A percentile compares a stretch with the other conserved stretches of the same genome.
These are phyloP conservation scores for Harringtonia lauricola DNA, from an alignment of 2,329 filamentous ascomycete genomes.

Conservation along the genomic window DNA sequence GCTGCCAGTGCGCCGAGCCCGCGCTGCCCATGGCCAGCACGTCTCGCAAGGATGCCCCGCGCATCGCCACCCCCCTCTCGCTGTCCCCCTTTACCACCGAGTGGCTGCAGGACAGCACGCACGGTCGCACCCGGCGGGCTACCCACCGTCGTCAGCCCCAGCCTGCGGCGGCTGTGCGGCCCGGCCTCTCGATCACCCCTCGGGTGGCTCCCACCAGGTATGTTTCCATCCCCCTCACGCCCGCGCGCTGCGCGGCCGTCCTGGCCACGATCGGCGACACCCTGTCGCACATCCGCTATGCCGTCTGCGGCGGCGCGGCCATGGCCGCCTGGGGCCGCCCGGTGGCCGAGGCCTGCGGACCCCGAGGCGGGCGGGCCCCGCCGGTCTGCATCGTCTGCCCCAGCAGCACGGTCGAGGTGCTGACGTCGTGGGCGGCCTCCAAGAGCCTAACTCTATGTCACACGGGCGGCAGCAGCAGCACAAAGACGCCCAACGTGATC, in stretches of 20 bases:
- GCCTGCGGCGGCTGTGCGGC: no score
- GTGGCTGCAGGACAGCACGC: no score
- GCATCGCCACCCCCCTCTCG: no score
- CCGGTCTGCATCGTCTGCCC: slow-evolving; percentile 27
- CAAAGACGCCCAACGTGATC: slow-evolving; percentile 25
- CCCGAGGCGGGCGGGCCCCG: slow-evolving; percentile 9
- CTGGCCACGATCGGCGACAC: slow-evolving; percentile 26
- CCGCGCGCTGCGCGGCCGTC: slow-evolving; percentile 22
- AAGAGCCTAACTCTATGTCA: slow-evolving; percentile 19
- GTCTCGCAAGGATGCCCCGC: no score
- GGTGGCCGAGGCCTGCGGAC: neutral
- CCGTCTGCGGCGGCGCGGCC: slow-evolving; percentile 33
- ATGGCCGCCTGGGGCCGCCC: slow-evolving; percentile 30
- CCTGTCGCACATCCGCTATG: slow-evolving; percentile 33
- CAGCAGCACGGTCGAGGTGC: slow-evolving; percentile 19
- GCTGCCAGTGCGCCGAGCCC: no score
- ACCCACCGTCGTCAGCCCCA: no score
- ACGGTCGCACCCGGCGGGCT: no score
- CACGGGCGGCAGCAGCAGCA: slow-evolving; percentile 17
- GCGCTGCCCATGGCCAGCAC: no score
- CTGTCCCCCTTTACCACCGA: no score
- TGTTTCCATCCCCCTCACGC: slow-evolving; percentile 9
- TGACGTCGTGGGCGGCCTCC: slow-evolving; percentile 29
- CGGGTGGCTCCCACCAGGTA: no score
- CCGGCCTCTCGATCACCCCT: no score